Base-by-base conservation (phyloP, 2,329 filamentous ascomycete genomes). In the Salinomyces thailandicus region DNA sequence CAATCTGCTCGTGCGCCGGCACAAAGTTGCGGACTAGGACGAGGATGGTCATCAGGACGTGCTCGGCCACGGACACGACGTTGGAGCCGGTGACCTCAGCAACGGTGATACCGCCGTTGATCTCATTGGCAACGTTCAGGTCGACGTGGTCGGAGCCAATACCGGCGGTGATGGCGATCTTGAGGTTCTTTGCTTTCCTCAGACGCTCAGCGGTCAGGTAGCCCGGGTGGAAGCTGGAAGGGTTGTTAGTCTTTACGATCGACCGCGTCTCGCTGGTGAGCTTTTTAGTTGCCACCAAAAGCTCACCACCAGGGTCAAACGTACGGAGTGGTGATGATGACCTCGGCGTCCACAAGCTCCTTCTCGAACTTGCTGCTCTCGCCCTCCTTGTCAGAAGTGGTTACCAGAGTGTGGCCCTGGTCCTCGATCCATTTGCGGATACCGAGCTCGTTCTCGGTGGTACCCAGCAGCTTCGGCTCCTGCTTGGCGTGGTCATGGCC, bases 1-100 rank as follows among this genome's bases (percentile, higher is more conserved):
- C 73, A 58, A 98, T 82, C 74, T 85, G 79, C 73, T 96, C 87
- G 71, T 96, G 91, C 36, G 91, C 87, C 50, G 91, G 91, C 36
- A 94, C 86, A 60, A 95, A 98, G 81, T 98, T 98, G 71, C 91
- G 87, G 63, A 96, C 81, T 36, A 98, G 81, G 48, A 80, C 66
- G 35, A 98, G 82, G 66, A 96, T 96, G 63, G 91, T 98, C 91
- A 98, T 96, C 69, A 98, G 68, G 54, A 98, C 91, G 70, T 98
- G 91, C 77, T 98, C 91, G 42, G 91, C 91, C 47, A 98, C 91
- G 35, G 91, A 96, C 55, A 95, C 87, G 55, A 98, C 91, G 64
- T 98, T 98, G 69, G 83, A 93, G 60, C 91, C 91, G 7, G 91
- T 98, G 49, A 98, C 91, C 67, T 98, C 91, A 47, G 86, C 87